Evolutionary conservation across 2,329 filamentous ascomycete species (phyloP), one percentile per base, ranked within the genome.

Genomic region (Colletotrichum ledebouriae): DNA sequence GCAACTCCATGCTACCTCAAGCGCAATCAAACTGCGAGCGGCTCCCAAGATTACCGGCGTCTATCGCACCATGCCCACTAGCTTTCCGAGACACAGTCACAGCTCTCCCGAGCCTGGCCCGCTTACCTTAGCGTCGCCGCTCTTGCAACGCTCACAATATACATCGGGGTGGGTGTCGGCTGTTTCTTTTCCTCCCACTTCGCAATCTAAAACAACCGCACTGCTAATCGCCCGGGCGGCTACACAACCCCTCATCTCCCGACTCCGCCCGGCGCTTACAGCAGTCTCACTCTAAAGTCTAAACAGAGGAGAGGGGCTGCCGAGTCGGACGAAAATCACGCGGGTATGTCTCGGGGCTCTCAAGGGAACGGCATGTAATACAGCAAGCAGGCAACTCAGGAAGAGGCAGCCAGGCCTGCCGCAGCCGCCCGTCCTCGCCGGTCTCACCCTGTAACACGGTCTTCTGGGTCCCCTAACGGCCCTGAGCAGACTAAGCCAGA

Each of bases 171-270:
- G 59, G 17, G 17, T 17, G 17, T 61, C 59, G 59, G 59, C 59
- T 61, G 47, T 61, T 61, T 50, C 44, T 59, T 37, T 29, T 59
- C 34, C 52, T 47, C 37, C 20, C 29, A n/a, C 49, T 39, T 33
- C 49, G 22, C 22, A 53, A 53, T 61, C 37, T 61, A 61, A 50
- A 65, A 68, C 61, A 68, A 57, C 56, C 65, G 65, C 63, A 25
- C 13, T 49, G 34, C 33, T 71, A 70, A 71, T 67, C 70, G 70
- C 70, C 70, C 67, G 67, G 62, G 70, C 67, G 67, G 63, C 63
- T 64, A 70, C 50, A 67, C 46, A 13, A 4, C 50, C 39, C 49
- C 25, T 13, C 29, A 29, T 29, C 33, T 15, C 33, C 49, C 15
- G 25, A 52, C 25, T 25, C 25, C 25, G 37, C 50, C 63, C 58